Evolutionary conservation across 1,139 yeast species (phyloP), one percentile per base, ranked within the genome.

Genomic region (Debaryomyces subglobosus): DNA sequence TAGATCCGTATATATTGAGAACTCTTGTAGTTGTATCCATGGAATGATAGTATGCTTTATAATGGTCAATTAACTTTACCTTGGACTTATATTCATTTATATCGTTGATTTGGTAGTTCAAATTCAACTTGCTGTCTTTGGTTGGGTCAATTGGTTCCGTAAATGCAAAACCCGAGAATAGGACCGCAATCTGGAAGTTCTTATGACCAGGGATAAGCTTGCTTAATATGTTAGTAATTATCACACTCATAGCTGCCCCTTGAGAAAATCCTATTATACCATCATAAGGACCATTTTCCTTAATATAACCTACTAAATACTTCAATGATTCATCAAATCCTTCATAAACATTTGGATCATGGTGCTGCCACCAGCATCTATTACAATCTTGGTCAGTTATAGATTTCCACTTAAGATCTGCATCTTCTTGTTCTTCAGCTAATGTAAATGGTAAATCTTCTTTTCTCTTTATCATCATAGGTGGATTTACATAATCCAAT

Each of bases 251-350:
- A 3, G 96, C 96, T 1, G 97, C 95, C 53, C 99, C 99, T 65
- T 94, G 98, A 16, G 95, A 86, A 63, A 92, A 94, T 2, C 97
- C 98, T 48, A 94, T 70, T 25, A 92, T 75, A 2, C 97, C 98
- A 48, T 84, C 86, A 61, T 86, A 91, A 0, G 98, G 98, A 0
- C 98, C 98, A 53, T 90, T 76, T 51, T 74, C 69, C 42, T 75
- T 72, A 54, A 89, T 83, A 49, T 85, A 76, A 0, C 73, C 66
- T 24, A 75, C 69, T 21, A 92, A 77, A n/a, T 78, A 74, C 4
- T 61, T 46, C 13, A 71, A 50, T 0, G 74, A 56, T 13, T 62
- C 63, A 2, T 67, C 65, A 38, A 72, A 64, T 3, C 77, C 78
- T 5, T 58, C 55, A 49, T 71, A 71, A 49, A 64, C 72, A 12